Evolutionary conservation across 805 yeast species (phyloP).

Genomic region (Suhomyces kilbournensis): DNA sequence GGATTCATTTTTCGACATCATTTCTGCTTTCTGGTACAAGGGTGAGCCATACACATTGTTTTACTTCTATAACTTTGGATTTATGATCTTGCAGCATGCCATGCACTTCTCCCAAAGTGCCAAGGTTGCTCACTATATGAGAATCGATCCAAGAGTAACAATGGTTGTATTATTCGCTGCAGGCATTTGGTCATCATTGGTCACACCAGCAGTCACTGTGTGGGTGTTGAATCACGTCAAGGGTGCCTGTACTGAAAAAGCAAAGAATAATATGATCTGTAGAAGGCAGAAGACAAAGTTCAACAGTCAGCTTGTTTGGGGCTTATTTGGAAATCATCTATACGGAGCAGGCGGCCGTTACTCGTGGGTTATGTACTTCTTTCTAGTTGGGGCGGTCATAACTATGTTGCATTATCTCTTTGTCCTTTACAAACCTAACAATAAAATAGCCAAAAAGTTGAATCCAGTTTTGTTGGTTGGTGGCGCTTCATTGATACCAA

Average conservation of each 20-base stretch:
- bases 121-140: conserved; percentile 19
- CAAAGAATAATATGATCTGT: not conserved
- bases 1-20: not conserved
- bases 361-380: not conserved
- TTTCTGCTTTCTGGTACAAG: not conserved
- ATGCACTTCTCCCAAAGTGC: conserved; percentile 15
- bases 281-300: not conserved
- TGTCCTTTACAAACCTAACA: not conserved
- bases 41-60: not conserved
- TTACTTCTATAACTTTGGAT: conserved; percentile 8
- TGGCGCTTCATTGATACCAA: not conserved
- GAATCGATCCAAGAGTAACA: conserved; percentile 14
- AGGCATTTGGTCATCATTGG: conserved; percentile 17
- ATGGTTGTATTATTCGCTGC: conserved; percentile 14
- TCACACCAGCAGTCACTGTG: conserved; percentile 18
- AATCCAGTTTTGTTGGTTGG: not conserved
- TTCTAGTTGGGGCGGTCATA: not conserved
- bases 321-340: not conserved
- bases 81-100: conserved; percentile 15
- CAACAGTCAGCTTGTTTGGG: not conserved
- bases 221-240: conserved; percentile 18
- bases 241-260: conserved; percentile 9
- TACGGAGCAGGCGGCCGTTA: not conserved
- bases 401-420: not conserved
- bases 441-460: not conserved